phyloP scores from a whole-genome alignment of 768 basidiomycete species.

The Cubamyces sp. region DNA sequence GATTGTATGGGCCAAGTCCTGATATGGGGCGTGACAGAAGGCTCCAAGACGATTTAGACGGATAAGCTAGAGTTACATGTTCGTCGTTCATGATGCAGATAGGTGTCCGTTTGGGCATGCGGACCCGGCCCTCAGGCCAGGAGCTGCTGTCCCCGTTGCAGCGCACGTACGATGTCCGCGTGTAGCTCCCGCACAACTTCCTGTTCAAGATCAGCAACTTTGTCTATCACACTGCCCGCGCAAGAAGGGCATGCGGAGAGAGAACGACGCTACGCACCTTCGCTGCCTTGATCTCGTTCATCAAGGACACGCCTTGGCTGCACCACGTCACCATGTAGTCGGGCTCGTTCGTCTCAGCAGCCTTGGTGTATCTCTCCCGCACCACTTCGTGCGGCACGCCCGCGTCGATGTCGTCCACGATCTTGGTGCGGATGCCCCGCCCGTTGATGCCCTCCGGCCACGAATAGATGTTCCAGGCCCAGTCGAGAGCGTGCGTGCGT shows the following conservation, averaged over 20 bases:
- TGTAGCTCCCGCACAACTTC: constrained; percentile 59
- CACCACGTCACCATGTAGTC: constrained; percentile 62
- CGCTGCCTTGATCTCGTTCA: constrained; percentile 48
- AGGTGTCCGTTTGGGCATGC: constrained; percentile 5
- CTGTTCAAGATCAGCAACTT: constrained; percentile 37
- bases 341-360: constrained; percentile 47
- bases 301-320: constrained; percentile 64
- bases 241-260: background rate
- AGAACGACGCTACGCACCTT: constrained; percentile 37
- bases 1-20: background rate
- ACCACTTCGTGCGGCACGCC: constrained; percentile 50
- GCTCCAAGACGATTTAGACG: background rate
- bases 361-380: constrained; percentile 50
- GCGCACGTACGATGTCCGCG: constrained; percentile 45
- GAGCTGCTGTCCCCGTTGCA: constrained; percentile 29
- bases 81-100: background rate
- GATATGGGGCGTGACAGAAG: constrained; percentile 21
- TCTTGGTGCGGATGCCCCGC: constrained; percentile 58
- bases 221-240: constrained; percentile 20
- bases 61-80: constrained; percentile 16
- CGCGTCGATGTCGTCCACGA: constrained; percentile 58
- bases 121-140: constrained; percentile 13
- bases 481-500: constrained; percentile 41
- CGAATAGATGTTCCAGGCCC: constrained; percentile 34
- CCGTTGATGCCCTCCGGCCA: constrained; percentile 45